Evolutionary conservation across 1,284 basidiomycete species (phyloP), one percentile per base, ranked within the genome.

Genomic region (Trichosporon inkin): DNA sequence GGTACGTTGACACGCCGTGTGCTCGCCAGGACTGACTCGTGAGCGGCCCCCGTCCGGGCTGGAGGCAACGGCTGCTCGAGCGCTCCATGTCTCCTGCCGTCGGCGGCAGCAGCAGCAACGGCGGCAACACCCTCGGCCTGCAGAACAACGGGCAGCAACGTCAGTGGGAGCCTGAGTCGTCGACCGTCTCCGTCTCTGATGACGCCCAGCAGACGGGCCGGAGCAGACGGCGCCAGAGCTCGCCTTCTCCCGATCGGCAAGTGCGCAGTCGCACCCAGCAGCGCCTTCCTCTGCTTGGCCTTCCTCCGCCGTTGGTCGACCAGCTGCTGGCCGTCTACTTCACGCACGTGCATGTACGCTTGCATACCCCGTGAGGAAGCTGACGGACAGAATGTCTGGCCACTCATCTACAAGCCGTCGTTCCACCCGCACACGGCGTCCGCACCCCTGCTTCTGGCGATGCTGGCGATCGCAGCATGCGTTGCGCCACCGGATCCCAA

Each of bases 361-460:
- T n/a, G n/a, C n/a, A n/a, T n/a, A n/a, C n/a, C n/a, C n/a, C n/a
- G n/a, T n/a, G n/a, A n/a, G n/a, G n/a, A n/a, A 32, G 49, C 58
- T 49, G 17, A 55, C 58, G 3, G 5, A 0, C 63, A 76, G 72
- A 76, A 75, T 61, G 71, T 74, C 32, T 77, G 75, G 75, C 75
- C 75, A 16, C 40, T 77, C 24, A 67, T 77, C 13, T 74, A 71
- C 67, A 77, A 77, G 62, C 70, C 74, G 2, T 60, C 68, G 19
- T 77, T 77, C 61, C 66, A 73, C 62, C 67, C 70, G 1, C 65
- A 70, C 34, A 66, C 66, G 14, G 64, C 67, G 1, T 68, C 72
- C 3, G 44, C 64, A 7, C 69, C 66, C 7, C 62, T 77, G 2
- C 62, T 77, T 0, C 64, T 73, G 3, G 68, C 74, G 35, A 77